A percentile compares a stretch with the other conserved stretches of the same genome.
Conservation (phyloP, 2,329 filamentous ascomycete species). For the Aureobasidium sp. region DNA sequence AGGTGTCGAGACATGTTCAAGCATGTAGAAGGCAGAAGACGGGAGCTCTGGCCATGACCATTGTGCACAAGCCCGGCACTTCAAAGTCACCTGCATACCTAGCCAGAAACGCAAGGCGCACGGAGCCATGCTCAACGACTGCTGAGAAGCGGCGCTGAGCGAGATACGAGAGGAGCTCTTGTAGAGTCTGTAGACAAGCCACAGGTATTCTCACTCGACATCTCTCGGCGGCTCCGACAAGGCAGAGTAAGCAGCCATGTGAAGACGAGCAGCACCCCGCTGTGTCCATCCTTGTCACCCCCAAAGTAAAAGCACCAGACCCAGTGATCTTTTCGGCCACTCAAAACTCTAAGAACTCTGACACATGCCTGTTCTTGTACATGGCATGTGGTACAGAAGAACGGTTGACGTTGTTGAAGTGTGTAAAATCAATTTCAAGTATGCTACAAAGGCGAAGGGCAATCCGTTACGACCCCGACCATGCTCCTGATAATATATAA, state of each 20-base stretch:
- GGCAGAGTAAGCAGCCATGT: constrained; percentile 5
- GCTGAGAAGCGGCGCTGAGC: not conserved
- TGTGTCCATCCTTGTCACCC: not conserved
- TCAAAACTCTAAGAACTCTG: not conserved
- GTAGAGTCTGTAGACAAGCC: not conserved
- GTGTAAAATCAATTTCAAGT: not conserved
- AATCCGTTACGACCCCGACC: not conserved
- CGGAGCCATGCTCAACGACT: not conserved
- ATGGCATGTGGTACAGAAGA: not conserved
- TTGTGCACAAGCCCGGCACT: not conserved
- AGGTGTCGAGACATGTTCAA: not conserved
- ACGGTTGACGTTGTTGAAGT: not conserved
- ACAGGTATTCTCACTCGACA: not conserved
- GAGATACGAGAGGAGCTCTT: not conserved
- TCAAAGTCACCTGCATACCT: not conserved
- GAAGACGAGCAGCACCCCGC: not conserved
- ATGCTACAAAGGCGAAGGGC: constrained; percentile 13
- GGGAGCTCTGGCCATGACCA: not conserved
- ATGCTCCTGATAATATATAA: not conserved
- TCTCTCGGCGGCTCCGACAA: not conserved
- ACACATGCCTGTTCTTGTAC: not conserved
- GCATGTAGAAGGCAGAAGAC: not conserved
- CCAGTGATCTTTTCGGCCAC: not conserved
- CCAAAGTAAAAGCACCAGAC: not conserved
- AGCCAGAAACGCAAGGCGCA: not conserved